phyloP scores from a whole-genome alignment of 1,139 yeast genomes.

The Kurtzmaniella quercitrusa region DNA sequence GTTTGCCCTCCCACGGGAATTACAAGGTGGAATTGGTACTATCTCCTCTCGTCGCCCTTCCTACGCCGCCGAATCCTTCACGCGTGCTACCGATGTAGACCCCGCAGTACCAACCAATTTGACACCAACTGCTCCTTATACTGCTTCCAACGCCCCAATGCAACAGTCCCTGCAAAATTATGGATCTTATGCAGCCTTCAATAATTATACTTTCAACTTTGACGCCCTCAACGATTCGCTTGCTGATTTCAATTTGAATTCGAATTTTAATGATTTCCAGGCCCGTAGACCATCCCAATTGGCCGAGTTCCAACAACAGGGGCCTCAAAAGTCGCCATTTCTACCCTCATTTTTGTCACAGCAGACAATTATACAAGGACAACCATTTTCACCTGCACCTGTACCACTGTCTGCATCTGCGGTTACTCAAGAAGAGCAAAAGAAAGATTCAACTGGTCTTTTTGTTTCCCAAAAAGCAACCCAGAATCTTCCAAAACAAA shows the following conservation, averaged over 20 bases:
- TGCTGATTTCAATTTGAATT: conserved; percentile 30
- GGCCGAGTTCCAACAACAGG: conserved; percentile 26
- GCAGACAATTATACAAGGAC: conserved; percentile 6
- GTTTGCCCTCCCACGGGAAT: conserved; percentile 53
- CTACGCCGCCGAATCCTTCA: conserved; percentile 59
- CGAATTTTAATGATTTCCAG: conserved; percentile 39
- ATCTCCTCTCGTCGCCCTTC: conserved; percentile 62
- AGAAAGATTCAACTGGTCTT: conserved; percentile 7
- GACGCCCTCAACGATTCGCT: conserved; percentile 34
- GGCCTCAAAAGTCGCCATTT: conserved; percentile 10
- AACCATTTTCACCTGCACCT: background rate
- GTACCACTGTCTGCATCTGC: background rate
- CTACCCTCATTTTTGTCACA: conserved; percentile 6
- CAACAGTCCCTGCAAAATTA: conserved; percentile 2
- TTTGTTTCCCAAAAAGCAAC: conserved; percentile 5
- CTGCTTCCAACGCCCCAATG: background rate
- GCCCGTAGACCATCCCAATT: conserved; percentile 45
- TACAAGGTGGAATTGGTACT: conserved; percentile 62
- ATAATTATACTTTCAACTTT: conserved; percentile 19
- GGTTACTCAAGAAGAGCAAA: conserved; percentile 7
- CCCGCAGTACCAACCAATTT: background rate
- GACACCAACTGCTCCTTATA: background rate
- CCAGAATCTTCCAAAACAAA: conserved; percentile 7
- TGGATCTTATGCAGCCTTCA: conserved; percentile 24
- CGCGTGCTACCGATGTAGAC: conserved; percentile 25